Percentiles rank a stretch among this genome's conserved stretches.
These are phyloP conservation scores for Talaromyces islandicus DNA, from an alignment of 2,329 filamentous ascomycete genomes.

Conservation along the genomic window DNA sequence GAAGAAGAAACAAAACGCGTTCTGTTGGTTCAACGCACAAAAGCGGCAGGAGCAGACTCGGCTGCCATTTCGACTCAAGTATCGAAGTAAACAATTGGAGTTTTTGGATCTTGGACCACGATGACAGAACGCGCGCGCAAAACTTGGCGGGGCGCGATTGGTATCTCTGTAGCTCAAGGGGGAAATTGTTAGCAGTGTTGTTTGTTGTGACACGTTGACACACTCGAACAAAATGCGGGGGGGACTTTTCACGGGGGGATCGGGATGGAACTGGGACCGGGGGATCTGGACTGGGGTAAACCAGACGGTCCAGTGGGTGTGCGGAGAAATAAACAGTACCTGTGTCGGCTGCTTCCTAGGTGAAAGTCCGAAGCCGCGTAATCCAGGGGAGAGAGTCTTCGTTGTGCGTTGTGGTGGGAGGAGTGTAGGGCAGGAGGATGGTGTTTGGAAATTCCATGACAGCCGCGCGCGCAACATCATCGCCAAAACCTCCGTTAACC, in stretches of 20 bases:
- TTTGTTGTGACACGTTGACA: not conserved
- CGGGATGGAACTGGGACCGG: not conserved
- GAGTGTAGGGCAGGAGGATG: not conserved
- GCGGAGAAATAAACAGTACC: not conserved
- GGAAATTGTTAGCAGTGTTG: not conserved
- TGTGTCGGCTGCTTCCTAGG: not conserved
- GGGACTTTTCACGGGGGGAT: not conserved
- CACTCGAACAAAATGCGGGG: not conserved
- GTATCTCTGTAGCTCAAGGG: not conserved
- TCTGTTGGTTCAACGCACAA: slow-evolving; percentile 5
- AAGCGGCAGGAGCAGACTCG: slow-evolving; percentile 9
- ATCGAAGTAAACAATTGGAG: not conserved
- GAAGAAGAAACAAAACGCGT: not conserved
- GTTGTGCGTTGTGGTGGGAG: not conserved
- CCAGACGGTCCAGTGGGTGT: not conserved
- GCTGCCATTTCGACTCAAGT: slow-evolving; percentile 10
- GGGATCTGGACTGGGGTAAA: not conserved
- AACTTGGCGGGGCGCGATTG: not conserved
- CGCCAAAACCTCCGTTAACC: not conserved
- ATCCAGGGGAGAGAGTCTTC: not conserved
- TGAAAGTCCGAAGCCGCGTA: not conserved
- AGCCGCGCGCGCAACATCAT: not conserved
- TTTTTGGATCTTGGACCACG: not conserved
- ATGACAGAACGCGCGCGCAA: not conserved
- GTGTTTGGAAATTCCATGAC: slow-evolving; percentile 1